These are phyloP conservation scores for Pleurotus pulmonarius DNA, from an alignment of 768 basidiomycete species.

Conservation along the genomic window DNA sequence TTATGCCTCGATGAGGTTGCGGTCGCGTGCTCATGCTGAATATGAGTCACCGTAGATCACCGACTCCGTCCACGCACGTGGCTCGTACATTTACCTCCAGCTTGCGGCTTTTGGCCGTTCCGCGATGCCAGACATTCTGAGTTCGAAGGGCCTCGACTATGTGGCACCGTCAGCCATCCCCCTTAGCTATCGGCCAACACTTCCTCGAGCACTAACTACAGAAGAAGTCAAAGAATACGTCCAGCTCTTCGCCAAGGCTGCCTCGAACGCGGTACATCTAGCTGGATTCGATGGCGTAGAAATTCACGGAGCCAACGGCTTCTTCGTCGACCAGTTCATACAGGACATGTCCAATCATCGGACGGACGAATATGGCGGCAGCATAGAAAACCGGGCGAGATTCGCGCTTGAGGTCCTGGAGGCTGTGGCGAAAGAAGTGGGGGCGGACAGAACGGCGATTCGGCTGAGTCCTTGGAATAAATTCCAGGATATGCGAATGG, in stretches of 20 bases:
- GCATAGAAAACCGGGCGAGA: slow-evolving; percentile 52
- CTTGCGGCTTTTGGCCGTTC: slow-evolving; percentile 40
- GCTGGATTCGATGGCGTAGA: slow-evolving; percentile 70
- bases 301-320: slow-evolving; percentile 44
- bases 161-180: slow-evolving; percentile 23
- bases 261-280: slow-evolving; percentile 45
- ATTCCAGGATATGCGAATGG: slow-evolving; percentile 45
- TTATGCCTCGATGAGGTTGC: background rate
- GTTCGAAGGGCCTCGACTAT: slow-evolving; percentile 20
- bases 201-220: slow-evolving; percentile 39
- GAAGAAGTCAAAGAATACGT: slow-evolving; percentile 49
- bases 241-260: slow-evolving; percentile 47
- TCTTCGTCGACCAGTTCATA: slow-evolving; percentile 59
- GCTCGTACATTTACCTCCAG: slow-evolving; percentile 44
- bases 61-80: slow-evolving; percentile 20
- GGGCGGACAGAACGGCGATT: slow-evolving; percentile 49
- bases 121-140: slow-evolving; percentile 17
- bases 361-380: slow-evolving; percentile 67
- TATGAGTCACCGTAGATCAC: no score
- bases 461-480: slow-evolving; percentile 55
- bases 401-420: slow-evolving; percentile 55
- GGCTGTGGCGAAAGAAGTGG: slow-evolving; percentile 48
- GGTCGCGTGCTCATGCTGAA: background rate
- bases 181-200: slow-evolving; percentile 12
- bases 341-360: slow-evolving; percentile 54